Base-by-base conservation (phyloP, 2,329 filamentous ascomycete species). In the Mycogone perniciosa region DNA sequence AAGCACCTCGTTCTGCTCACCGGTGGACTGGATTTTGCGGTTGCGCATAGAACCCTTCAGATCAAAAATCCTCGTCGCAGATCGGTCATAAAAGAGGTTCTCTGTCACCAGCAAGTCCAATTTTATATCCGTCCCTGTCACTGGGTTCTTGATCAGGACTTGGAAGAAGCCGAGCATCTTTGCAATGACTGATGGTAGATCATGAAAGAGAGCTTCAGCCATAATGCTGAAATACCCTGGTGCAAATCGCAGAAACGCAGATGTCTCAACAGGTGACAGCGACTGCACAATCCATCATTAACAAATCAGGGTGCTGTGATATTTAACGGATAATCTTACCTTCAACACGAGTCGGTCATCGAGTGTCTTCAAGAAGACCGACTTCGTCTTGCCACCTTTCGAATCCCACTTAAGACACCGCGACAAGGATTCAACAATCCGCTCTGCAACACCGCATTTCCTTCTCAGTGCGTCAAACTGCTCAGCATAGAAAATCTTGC, bases 161-260 rank as follows among this genome's bases (percentile, higher is more conserved):
- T 97, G 92, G 72, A 96, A 99, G 67, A 99, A 95, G 0, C 93
- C 93, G 48, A 99, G 82, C 93, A 99, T 99, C 73, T 99, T 99
- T 31, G 93, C 93, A 62, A 99, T 99, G 39, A 96, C 93, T 1
- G 89, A 95, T 0, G 93, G 93, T 2, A 99, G 76, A 59, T 92
- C 91, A 62, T 96, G 91, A 72, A 99, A 99, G 11, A 99, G 77
- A 6, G 90, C 91, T 65, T 97, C 89, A 9, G 90, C 89, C 85
- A 97, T 97, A 65, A 99, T 95, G 60, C 85, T 86, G 67, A 99
- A 99, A 71, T 99, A 99, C 35, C 92, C 90, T 1, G 93, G 93
- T 0, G 93, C 95, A 64, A 99, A 99, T 59, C 87, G 87, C 59
- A 97, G 79, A 68, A 99, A 99, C 0, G 93, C 91, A 35, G 89